Evolutionary conservation across 495 filamentous ascomycete species (phyloP).

Genomic region (Hypoxylon lienhwacheense): DNA sequence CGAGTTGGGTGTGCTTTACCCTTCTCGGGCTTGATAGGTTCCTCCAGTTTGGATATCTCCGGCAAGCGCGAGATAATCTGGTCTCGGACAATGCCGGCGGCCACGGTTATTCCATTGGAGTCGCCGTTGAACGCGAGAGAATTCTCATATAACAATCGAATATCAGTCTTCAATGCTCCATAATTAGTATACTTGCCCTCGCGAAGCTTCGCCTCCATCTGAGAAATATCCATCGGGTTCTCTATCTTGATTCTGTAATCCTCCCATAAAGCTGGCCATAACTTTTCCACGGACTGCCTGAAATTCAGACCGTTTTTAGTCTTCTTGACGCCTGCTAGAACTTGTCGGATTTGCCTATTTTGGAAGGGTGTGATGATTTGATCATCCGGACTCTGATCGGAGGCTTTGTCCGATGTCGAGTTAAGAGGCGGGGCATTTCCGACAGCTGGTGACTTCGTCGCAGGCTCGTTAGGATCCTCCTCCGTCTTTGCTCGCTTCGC

Average conservation of each 20-base stretch:
- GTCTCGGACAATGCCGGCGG: constrained; percentile 63
- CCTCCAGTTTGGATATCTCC: constrained; percentile 48
- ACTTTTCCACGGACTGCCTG: constrained; percentile 64
- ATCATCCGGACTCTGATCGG: constrained; percentile 34
- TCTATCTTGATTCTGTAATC: constrained; percentile 75
- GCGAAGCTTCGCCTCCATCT: constrained; percentile 79
- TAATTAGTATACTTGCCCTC: constrained; percentile 65
- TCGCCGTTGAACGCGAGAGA: constrained; percentile 78
- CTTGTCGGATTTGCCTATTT: constrained; percentile 48
- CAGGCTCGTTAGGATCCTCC: constrained; percentile 38
- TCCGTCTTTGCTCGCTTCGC: constrained; percentile 75
- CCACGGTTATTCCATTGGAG: constrained; percentile 66
- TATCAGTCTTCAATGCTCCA: constrained; percentile 68
- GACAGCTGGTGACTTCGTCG: constrained; percentile 36
- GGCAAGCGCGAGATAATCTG: constrained; percentile 63
- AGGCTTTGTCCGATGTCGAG: constrained; percentile 20
- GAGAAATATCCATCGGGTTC: constrained; percentile 78
- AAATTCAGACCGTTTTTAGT: constrained; percentile 75
- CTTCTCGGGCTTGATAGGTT: constrained; percentile 57
- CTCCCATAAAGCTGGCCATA: constrained; percentile 53
- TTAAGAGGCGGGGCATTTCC: constrained; percentile 12
- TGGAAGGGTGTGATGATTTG: constrained; percentile 51
- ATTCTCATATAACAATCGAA: constrained; percentile 75
- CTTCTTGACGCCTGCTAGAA: constrained; percentile 75
- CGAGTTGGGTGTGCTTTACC: constrained; percentile 54